Evolutionary conservation across 805 yeast species (phyloP), one percentile per base, ranked within the genome.

Genomic region (Myxozyma geophila): DNA sequence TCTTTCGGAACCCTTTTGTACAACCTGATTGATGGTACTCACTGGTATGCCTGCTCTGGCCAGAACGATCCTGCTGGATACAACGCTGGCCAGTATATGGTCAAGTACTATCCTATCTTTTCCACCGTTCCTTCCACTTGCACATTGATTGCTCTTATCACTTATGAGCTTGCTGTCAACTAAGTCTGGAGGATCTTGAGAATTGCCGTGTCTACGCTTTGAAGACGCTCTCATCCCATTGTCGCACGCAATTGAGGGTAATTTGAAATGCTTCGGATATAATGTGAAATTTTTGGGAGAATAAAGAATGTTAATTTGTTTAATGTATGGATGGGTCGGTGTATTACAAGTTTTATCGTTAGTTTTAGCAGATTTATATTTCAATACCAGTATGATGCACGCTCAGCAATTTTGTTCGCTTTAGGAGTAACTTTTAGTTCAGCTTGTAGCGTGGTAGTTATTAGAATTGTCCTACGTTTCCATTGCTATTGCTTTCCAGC

Each of bases 21-120:
- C 50, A 23, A 46, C 15, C 15, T 28, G 28, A 5, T 23, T 46
- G 15, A 21, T 15, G 35, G 35, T 19, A 8, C 21, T 23, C 15
- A 21, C 21, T 46, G 50, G 50, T 46, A 46, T 46, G 50, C 50
- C 21, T 46, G 50, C 50, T 19, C 50, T 46, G 35, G 15, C n/a
- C 50, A 46, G 50, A 23, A 46, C 21, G 50, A 46, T 19, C 50
- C 50, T 1, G 50, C 50, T 1, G 50, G 50, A 46, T 46, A 46
- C 50, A 46, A 46, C 21, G 35, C 9, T 9, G 50, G 50, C 3
- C 50, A 46, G 50, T 46, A 46, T 12, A 12, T 46, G n/a, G 35
- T 46, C 35, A 46, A 21, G 50, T 23, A 46, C 50, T 46, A 46
- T 15, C 35, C 35, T 9, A 1, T 19, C 7, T 28, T 15, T 3